Evolutionary conservation across 2,329 filamentous ascomycete genomes (phyloP), one percentile per base, ranked within the genome.

Genomic region (Furcasterigmium furcatum): DNA sequence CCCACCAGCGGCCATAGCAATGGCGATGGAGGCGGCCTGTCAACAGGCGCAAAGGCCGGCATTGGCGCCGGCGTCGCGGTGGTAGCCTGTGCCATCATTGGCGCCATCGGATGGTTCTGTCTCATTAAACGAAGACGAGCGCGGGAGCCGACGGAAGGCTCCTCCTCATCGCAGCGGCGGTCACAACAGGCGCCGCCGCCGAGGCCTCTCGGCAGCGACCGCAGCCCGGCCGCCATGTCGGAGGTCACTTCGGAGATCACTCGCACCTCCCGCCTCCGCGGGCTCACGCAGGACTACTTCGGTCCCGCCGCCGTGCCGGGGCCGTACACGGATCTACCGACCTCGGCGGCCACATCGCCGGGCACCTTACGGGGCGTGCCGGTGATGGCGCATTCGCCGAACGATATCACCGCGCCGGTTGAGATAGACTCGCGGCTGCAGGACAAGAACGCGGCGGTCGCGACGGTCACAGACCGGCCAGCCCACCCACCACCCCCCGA

Each of bases 11-110:
- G 58, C 1, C 53, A 63, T 3, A 48, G 52, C 5, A 43, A 51
- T 16, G 48, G 38, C 41, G 44, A 39, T 21, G 43, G 36, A 21
- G 47, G 45, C 3, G 58, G 58, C 3, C 57, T 80, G 6, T 73
- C 74, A 2, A 58, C 67, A 1, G 77, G 73, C 1, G 78, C 76
- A 3, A 79, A 75, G 54, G 77, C 74, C 0, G 80, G 80, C 3
- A 74, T 84, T n/a, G 78, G 73, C 6, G 66, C 76, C 1, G 80
- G 77, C 16, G 70, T 76, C 4, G 68, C 74, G 2, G 57, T 76
- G 0, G 73, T 64, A 22, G 67, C 63, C 2, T 63, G 67, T 4
- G 38, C 70, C 6, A 34, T 77, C 13, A 61, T 77, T 30, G 74
- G 67, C 4, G 55, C 55, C 4, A 49, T 71, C 14, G 65, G 69